Base-by-base conservation (phyloP, 805 yeast genomes). In the Groenewaldozyma tartarivorans region DNA sequence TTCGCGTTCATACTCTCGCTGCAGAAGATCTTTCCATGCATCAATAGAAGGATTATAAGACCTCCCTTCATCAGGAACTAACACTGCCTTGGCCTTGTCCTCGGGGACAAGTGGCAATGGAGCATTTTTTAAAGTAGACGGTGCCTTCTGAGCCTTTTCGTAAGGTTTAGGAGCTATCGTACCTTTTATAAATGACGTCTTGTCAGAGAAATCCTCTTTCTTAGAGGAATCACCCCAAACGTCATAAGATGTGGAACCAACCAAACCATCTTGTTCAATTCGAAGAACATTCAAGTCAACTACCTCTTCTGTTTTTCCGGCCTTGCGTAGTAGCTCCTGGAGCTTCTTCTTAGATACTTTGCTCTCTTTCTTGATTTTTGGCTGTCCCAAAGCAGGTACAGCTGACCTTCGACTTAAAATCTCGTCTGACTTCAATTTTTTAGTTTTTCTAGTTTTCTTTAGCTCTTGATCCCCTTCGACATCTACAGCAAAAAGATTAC, bases 1-100 rank as follows among this genome's bases (percentile, higher is more conserved):
- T 54, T 86, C 94, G 41, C 68, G 66, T 39, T 58, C 69, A 51
- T 70, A 79, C 61, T 87, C 96, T 40, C 68, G 65, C 40, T 74
- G 66, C 39, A 92, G 74, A 50, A 88, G 69, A 16, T 60, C 62
- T 51, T 77, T 76, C 98, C 98, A 92, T 20, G 82, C 75, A 42
- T 79, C 81, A 48, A 79, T 67, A 9, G 90, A 72, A 20, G 98
- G 98, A 57, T 92, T 92, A 57, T 86, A 92, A 2, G 97, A 88
- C 58, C 81, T 83, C 41, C 97, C 97, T 1, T 80, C 92, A 52
- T 80, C 79, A 9, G 95, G 87, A 3, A 77, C 42, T 1, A 50
- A 59, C 2, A 67, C 63, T 1, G 67, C 58, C 21, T 40, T 40
- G 7, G 47, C 45, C 16, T 68, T 77, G n/a, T n/a, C n/a, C 36